Evolutionary conservation across 192 early-diverging fungal species (phyloP), one percentile per base, ranked within the genome.

Genomic region (Rhizophagus sp.): DNA sequence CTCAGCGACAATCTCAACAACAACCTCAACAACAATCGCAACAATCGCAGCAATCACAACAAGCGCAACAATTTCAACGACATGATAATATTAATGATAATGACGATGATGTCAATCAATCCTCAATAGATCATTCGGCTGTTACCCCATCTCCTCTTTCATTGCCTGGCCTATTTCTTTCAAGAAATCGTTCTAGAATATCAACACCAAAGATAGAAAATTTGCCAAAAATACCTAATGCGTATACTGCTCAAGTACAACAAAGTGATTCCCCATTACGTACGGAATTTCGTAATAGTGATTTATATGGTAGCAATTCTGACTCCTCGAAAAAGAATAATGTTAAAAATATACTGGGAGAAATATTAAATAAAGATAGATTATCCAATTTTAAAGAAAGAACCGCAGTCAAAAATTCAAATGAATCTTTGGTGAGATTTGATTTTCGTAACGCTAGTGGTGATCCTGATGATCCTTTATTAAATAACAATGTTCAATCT

Each of bases 211-310:
- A n/a, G n/a, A n/a, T 70, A 44, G 68, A 70, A 41, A n/a, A 19
- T 11, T n/a, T 41, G 1, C 68, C 39, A 70, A 34, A 11, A 44
- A 44, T 70, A 44, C 22, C 9, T 5, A 41, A 2, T 39, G 68
- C 34, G 7, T 70, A n/a, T n/a, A 70, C 68, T 41, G 68, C 68
- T 47, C 68, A 70, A 70, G 34, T 70, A n/a, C 68, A 70, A 70
- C 33, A n/a, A 11, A 70, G 68, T n/a, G n/a, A 70, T 70, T 39
- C 68, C 25, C 68, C 68, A 44, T n/a, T 70, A 41, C 33, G 36
- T 11, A 22, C 33, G 11, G 68, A 70, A 70, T 70, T 70, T 44
- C 15, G 68, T 22, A n/a, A 70, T 7, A 67, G 65, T 5, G 65
- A 67, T 34, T 57, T 57, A n/a, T 0, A 19, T 57, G 5, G 6